These are phyloP conservation scores for Tieghemostelium lacteum DNA, from an alignment of 78 protist genomes.

Conservation along the genomic window DNA sequence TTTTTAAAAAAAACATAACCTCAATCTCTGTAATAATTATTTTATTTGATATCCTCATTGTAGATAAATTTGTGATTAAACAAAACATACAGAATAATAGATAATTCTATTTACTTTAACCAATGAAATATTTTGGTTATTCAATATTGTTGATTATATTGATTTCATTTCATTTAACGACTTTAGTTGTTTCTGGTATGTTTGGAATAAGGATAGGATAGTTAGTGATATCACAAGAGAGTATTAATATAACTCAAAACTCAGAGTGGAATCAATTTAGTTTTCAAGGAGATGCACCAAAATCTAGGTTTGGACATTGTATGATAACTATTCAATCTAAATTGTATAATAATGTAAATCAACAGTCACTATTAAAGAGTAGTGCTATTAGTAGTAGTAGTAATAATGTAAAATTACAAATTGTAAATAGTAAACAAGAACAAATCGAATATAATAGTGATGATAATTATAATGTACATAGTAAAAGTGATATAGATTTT, in stretches of 20 bases:
- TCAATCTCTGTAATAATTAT: too few relatives aligned
- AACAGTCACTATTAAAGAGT: background rate
- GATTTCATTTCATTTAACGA: background rate
- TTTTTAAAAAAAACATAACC: too few relatives aligned
- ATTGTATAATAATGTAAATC: too few relatives aligned
- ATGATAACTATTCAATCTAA: background rate
- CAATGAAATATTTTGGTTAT: background rate
- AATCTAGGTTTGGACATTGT: background rate
- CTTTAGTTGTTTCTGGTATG: background rate
- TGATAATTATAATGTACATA: background rate
- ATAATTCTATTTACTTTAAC: too few relatives aligned
- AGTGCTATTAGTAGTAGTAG: background rate
- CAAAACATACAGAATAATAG: too few relatives aligned
- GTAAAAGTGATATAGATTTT: background rate
- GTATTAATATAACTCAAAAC: too few relatives aligned
- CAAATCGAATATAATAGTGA: background rate
- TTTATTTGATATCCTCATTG: too few relatives aligned
- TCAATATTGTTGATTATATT: background rate
- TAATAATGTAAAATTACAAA: background rate
- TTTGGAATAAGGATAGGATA: background rate
- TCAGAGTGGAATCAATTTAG: background rate
- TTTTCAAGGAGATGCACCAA: background rate
- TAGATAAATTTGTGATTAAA: too few relatives aligned
- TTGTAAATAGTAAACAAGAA: background rate
- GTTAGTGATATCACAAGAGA: background rate